Conservation (phyloP, 139 green algal genomes). For the Marvania coccoides region DNA sequence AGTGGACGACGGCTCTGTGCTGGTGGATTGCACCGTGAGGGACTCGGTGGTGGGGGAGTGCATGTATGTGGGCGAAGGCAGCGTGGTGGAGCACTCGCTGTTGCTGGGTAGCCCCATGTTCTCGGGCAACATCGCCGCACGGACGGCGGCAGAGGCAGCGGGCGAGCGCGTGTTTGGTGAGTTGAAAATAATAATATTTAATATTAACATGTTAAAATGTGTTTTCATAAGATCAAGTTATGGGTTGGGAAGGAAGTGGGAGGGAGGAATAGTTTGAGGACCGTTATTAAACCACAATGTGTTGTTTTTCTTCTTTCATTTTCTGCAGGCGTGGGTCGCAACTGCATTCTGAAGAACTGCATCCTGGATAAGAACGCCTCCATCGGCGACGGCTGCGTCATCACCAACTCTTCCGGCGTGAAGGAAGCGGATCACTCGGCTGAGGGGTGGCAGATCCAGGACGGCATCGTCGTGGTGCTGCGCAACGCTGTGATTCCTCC, state of each 20-base stretch:
- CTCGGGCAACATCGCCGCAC: conserved; percentile 28
- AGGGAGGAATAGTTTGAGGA: too few species aligned
- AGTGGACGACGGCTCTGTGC: conserved; percentile 17
- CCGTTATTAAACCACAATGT: too few species aligned
- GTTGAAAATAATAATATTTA: neutral
- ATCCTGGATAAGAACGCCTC: conserved; percentile 67
- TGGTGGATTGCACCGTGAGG: conserved; percentile 40
- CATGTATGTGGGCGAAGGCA: conserved; percentile 36
- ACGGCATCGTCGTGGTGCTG: conserved; percentile 68
- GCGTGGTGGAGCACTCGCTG: conserved; percentile 52
- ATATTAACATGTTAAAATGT: neutral
- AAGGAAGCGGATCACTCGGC: conserved; percentile 44
- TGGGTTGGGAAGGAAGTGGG: too few species aligned
- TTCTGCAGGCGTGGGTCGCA: conserved; percentile 41
- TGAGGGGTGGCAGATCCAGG: conserved; percentile 66
- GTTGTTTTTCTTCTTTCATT: too few species aligned
- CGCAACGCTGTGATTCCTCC: conserved; percentile 56
- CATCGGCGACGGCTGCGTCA: conserved; percentile 50
- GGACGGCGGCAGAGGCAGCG: neutral
- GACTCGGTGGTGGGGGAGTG: conserved; percentile 62
- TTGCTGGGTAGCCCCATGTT: conserved; percentile 71
- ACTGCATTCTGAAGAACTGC: conserved; percentile 35
- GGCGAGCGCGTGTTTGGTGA: conserved; percentile 17
- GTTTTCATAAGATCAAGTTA: too few species aligned
- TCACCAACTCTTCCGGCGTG: conserved; percentile 62